phyloP scores from a whole-genome alignment of 371 early-diverging fungal genomes.

The Sporodiniella umbellata region DNA sequence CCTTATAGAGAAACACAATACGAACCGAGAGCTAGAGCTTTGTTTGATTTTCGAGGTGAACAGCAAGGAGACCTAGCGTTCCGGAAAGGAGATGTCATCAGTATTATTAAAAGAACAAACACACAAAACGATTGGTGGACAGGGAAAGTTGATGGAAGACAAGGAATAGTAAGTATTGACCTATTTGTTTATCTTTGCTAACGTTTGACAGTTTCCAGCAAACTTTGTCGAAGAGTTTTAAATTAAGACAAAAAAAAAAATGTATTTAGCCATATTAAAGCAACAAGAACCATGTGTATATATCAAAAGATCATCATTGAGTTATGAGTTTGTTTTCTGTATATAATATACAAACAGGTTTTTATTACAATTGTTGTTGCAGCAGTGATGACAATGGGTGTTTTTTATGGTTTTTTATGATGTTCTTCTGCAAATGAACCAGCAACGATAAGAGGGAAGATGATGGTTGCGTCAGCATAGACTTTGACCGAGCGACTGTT shows the following conservation, averaged over 20 bases:
- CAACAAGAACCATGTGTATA: no score
- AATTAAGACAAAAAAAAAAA: background rate
- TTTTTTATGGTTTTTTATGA: slow-evolving; percentile 2
- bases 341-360: no score
- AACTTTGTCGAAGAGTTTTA: slow-evolving; percentile 58
- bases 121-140: slow-evolving; percentile 85
- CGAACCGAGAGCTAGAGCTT: slow-evolving; percentile 55
- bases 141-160: slow-evolving; percentile 59
- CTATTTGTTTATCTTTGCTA: background rate
- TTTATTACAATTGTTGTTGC: no score
- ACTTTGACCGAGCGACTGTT: slow-evolving; percentile 89
- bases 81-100: slow-evolving; percentile 76
- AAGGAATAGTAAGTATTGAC: slow-evolving; percentile 56
- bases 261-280: no score
- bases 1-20: slow-evolving; percentile 18
- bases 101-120: slow-evolving; percentile 59
- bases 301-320: no score
- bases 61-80: slow-evolving; percentile 77
- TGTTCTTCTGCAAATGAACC: slow-evolving; percentile 84
- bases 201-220: slow-evolving; percentile 55
- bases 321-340: no score
- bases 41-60: slow-evolving; percentile 74
- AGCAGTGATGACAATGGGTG: no score
- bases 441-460: slow-evolving; percentile 95
- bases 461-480: slow-evolving; percentile 94